Evolutionary conservation across 371 early-diverging fungal genomes (phyloP), one percentile per base, ranked within the genome.

Genomic region (Thermomucor indicae-seudaticae): DNA sequence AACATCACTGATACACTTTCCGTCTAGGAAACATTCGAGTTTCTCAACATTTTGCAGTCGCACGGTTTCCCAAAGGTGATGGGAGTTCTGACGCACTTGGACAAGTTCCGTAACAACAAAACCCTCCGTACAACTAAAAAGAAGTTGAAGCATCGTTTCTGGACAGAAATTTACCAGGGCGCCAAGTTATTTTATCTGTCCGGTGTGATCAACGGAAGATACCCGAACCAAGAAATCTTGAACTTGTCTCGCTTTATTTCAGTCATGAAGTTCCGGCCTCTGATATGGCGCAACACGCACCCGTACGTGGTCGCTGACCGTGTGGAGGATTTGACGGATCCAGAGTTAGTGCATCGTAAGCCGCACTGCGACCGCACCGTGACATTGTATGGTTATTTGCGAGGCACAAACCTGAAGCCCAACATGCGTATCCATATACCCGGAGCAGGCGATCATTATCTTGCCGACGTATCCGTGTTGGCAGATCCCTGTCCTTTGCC

Each of bases 11-110:
- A 22, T 39, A 27, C 40, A 22, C 27, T 7, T 14, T 24, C 46
- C 8, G 23, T 34, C 29, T 57, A 80, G 80, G 99, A 98, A 83
- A 98, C 98, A 0, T 98, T 99, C 61, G 99, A 99, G 80, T 97
- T 96, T 69, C 76, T 99, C 25, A 97, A 96, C 65, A 84, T 99
- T 50, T 76, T 99, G 28, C 98, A 97, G 62, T 83, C 91, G 3
- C 99, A 99, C 57, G 99, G 99, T 20, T 95, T 98, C 64, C 95
- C 98, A 10, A 94, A 93, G 55, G 86, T 99, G 22, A 96, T 98
- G 91, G 97, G 97, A 29, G 92, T 97, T 10, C 67, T 98, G 48
- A 97, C 98, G 12, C 94, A 94, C 60, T 64, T 98, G 49, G 98
- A 98, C 56, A 85, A 85, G 43, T 95, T 96, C 75, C 85, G 86